Evolutionary conservation across 768 basidiomycete genomes (phyloP), one percentile per base, ranked within the genome.

Genomic region (Suillus lakei): DNA sequence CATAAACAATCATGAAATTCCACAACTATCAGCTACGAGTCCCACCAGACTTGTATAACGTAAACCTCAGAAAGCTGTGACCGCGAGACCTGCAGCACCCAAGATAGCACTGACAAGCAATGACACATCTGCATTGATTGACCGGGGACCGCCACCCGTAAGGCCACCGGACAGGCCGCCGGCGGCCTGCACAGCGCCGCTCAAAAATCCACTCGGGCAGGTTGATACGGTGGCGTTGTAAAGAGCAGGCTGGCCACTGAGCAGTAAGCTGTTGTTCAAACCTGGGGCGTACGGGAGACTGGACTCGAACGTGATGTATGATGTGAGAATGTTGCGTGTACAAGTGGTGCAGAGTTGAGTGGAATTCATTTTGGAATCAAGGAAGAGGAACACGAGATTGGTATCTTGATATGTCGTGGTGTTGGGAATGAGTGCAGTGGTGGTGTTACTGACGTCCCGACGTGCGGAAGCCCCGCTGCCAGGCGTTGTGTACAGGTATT

Each of bases 381-480:
- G 84, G 88, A 92, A 88, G 69, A 98, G 82, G 91, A 93, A 98
- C 41, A 87, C 81, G 62, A 98, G 77, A 82, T 91, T 93, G 73
- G 84, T 85, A 54, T 79, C 68, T 53, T 70, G 66, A 79, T 83
- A 91, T 12, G 85, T 84, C 12, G 81, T 80, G 53, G 82, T 75
- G 78, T 93, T 89, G 65, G 89, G 89, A 34, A 70, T 50, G 13
- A 81, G 62, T 36, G 74, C 68, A 9, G 72, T 63, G 21, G 84
- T 70, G n/a, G 68, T 51, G 48, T 67, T 76, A 60, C 68, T 64
- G 48, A 50, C 2, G 51, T 75, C 78, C 80, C 72, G 73, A 74
- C 75, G 39, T 59, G 67, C 32, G 59, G 71, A 36, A 66, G 74
- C 43, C 66, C 70, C 66, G 59, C 41, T 68, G 28, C 69, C 64